A percentile compares a stretch with the other conserved stretches of the same genome.
Conservation (phyloP, 768 basidiomycete genomes). For the Boletus tylopilopsis region DNA sequence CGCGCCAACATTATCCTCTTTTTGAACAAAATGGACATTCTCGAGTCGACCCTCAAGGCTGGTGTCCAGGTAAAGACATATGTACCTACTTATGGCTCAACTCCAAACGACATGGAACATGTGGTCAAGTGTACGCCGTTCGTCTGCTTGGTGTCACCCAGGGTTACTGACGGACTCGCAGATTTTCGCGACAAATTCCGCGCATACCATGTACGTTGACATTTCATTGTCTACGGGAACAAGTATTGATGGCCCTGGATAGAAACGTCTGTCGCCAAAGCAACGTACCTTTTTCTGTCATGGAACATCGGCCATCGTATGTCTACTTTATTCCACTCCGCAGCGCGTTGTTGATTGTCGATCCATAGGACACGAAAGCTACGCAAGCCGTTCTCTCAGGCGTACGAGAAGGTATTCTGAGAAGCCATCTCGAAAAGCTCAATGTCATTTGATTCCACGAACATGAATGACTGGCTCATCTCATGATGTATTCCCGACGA, state of each 20-base stretch:
- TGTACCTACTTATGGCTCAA: conserved; percentile 59
- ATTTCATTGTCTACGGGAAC: neutral
- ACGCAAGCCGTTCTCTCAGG: conserved; percentile 37
- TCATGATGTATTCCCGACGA: no score
- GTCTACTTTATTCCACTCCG: conserved; percentile 21
- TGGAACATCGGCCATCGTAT: conserved; percentile 67
- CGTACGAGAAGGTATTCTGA: conserved; percentile 42
- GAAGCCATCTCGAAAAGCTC: conserved; percentile 30
- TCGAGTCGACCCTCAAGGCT: conserved; percentile 49
- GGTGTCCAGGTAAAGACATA: conserved; percentile 55
- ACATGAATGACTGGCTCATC: no score
- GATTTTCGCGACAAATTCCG: conserved; percentile 71
- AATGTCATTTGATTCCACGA: conserved; percentile 22
- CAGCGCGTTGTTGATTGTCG: neutral
- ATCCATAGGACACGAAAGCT: conserved; percentile 35
- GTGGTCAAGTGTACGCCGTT: conserved; percentile 57
- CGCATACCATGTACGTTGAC: conserved; percentile 50
- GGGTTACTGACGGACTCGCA: conserved; percentile 19
- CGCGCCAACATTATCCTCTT: conserved; percentile 68
- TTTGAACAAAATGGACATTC: conserved; percentile 72
- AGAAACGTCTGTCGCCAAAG: conserved; percentile 57
- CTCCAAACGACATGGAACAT: conserved; percentile 53
- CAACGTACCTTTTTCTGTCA: conserved; percentile 62
- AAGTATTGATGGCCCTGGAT: conserved; percentile 3
- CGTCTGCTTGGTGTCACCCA: neutral